Evolutionary conservation across 2,329 filamentous ascomycete species (phyloP).

Genomic region (Cytospora chrysosperma): DNA sequence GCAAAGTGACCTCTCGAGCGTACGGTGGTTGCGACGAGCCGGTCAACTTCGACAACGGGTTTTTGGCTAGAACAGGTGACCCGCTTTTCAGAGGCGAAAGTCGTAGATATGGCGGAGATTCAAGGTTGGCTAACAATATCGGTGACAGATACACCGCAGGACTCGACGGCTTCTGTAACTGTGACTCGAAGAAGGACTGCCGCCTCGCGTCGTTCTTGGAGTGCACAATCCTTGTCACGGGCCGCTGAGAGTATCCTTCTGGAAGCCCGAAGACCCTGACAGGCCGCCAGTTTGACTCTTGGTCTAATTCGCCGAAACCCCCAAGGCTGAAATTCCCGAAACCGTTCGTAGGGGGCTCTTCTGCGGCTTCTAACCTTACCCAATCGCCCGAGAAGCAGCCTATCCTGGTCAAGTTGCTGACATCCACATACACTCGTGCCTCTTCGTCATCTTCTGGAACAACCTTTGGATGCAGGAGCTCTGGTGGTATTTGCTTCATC

Average conservation of each 20-base stretch:
- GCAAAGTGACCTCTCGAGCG: constrained; percentile 76
- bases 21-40: constrained; percentile 56
- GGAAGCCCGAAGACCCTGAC: constrained; percentile 88
- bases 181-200: constrained; percentile 66
- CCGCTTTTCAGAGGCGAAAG: constrained; percentile 66
- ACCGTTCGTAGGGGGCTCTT: constrained; percentile 69
- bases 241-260: constrained; percentile 65
- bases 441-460: constrained; percentile 77
- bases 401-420: constrained; percentile 79
- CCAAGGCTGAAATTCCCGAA: constrained; percentile 67
- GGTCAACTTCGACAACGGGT: constrained; percentile 55
- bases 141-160: constrained; percentile 77
- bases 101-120: constrained; percentile 73
- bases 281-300: constrained; percentile 70
- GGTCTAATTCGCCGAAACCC: constrained; percentile 62
- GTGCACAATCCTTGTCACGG: constrained; percentile 60
- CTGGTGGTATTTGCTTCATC: constrained; percentile 67
- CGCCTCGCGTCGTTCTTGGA: constrained; percentile 50
- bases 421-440: constrained; percentile 85
- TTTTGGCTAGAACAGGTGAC: constrained; percentile 47
- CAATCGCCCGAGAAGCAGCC: constrained; percentile 98
- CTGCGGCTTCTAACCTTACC: constrained; percentile 78
- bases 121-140: constrained; percentile 81
- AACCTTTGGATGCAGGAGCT: constrained; percentile 83
- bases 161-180: constrained; percentile 59